Conservation (phyloP, 345 rosid genomes). For the Dimocarpus longan region DNA sequence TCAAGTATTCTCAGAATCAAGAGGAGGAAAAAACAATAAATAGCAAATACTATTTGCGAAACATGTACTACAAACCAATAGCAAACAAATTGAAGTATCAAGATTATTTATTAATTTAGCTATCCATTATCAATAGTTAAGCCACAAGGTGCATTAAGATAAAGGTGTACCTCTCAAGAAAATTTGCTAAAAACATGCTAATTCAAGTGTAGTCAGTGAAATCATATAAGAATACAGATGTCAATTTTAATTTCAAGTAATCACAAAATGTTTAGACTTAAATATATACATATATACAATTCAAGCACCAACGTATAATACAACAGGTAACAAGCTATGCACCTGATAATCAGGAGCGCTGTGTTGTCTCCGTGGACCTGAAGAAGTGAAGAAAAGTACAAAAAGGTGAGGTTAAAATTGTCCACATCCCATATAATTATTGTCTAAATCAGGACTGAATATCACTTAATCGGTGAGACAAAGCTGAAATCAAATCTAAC, state of each 20-base stretch:
- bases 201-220: not conserved
- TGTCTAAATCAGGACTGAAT: not conserved
- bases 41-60: not conserved
- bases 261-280: not conserved
- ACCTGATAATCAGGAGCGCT: slow-evolving; percentile 67
- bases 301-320: not conserved
- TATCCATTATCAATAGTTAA: not conserved
- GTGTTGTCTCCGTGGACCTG: slow-evolving; percentile 63
- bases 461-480: not conserved
- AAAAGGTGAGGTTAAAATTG: slow-evolving; percentile 10
- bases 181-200: not conserved
- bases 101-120: not conserved
- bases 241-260: not conserved
- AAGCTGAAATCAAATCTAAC: not conserved
- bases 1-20: not conserved
- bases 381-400: slow-evolving; percentile 15
- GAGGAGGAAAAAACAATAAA: not conserved
- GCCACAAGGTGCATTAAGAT: not conserved
- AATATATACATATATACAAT: not conserved
- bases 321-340: slow-evolving; percentile 11
- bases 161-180: not conserved
- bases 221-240: not conserved
- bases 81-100: not conserved
- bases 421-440: slow-evolving; percentile 3
- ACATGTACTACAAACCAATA: not conserved